These are phyloP conservation scores for Eutrema heterophyllum DNA, from an alignment of 345 rosid genomes.

Conservation along the genomic window DNA sequence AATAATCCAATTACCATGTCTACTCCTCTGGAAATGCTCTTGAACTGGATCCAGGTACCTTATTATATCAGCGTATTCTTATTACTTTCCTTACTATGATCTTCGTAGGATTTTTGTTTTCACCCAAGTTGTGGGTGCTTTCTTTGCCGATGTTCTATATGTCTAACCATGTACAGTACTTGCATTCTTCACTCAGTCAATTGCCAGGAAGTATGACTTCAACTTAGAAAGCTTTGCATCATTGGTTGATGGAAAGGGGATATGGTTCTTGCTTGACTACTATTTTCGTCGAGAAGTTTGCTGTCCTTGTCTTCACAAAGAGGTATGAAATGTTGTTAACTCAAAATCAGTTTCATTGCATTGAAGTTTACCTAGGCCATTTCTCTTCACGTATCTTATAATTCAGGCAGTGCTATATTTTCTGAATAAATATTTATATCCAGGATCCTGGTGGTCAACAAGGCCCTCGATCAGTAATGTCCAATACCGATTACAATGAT, in stretches of 20 bases:
- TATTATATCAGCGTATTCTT: not conserved
- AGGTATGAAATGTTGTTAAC: conserved; percentile 23
- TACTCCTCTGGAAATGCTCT: conserved; percentile 55
- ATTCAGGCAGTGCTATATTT: conserved; percentile 8
- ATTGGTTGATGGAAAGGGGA: conserved; percentile 78
- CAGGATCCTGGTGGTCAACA: conserved; percentile 45
- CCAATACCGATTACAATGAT: conserved; percentile 60
- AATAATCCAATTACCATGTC: conserved; percentile 18
- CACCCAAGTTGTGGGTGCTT: not conserved
- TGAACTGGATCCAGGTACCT: conserved; percentile 81
- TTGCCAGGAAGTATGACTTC: conserved; percentile 54
- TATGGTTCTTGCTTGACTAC: conserved; percentile 94
- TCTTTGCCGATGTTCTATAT: not conserved
- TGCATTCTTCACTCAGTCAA: conserved; percentile 48
- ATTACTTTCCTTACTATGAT: not conserved
- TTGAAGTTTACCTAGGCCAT: not conserved
- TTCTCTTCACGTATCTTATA: conserved; percentile 7
- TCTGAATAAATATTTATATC: conserved; percentile 10
- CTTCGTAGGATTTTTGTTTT: not conserved
- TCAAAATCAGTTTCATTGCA: conserved; percentile 8
- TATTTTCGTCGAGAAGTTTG: conserved; percentile 77
- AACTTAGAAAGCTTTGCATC: conserved; percentile 48
- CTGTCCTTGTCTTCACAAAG: conserved; percentile 55
- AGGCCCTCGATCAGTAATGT: conserved; percentile 65
- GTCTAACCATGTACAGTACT: conserved; percentile 16